Conservation (phyloP, 1,284 basidiomycete species). For the Trichosporon sp. region DNA sequence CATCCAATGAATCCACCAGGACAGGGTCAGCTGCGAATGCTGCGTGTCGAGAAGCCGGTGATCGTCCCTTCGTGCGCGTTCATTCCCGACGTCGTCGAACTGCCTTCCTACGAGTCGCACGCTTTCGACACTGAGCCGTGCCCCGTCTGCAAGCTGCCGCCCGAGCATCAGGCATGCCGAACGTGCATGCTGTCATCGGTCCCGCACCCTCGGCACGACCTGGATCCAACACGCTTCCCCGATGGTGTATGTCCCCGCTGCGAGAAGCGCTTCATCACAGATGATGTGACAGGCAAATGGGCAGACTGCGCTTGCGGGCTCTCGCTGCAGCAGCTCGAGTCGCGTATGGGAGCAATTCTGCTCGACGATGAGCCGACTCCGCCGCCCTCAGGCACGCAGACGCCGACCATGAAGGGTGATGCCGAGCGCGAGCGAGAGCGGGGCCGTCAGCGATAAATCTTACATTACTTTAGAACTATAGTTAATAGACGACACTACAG, state of each 20-base stretch:
- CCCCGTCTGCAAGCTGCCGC: conserved; percentile 15
- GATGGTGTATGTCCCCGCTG: conserved; percentile 30
- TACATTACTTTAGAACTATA: background rate
- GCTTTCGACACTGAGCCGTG: conserved; percentile 17
- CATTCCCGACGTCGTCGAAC: conserved; percentile 20
- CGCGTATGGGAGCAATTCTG: conserved; percentile 15
- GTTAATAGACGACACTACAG: background rate
- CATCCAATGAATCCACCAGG: background rate
- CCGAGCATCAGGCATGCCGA: conserved; percentile 17
- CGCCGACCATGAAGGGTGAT: background rate
- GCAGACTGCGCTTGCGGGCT: conserved; percentile 28
- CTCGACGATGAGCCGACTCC: conserved; percentile 3
- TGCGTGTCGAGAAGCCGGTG: conserved; percentile 10
- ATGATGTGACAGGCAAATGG: conserved; percentile 18
- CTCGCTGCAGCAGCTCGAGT: conserved; percentile 16
- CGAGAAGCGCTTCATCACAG: conserved; percentile 20
- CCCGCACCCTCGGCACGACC: conserved; percentile 31
- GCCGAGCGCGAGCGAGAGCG: background rate
- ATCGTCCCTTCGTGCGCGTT: conserved; percentile 13
- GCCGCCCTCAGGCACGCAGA: background rate
- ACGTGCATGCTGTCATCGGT: conserved; percentile 21
- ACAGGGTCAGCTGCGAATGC: conserved; percentile 10
- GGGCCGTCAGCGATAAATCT: background rate
- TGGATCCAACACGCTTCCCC: conserved; percentile 23
- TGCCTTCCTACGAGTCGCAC: conserved; percentile 19